These are phyloP conservation scores for Volvariella volvacea DNA, from an alignment of 1,284 basidiomycete species.

Conservation along the genomic window DNA sequence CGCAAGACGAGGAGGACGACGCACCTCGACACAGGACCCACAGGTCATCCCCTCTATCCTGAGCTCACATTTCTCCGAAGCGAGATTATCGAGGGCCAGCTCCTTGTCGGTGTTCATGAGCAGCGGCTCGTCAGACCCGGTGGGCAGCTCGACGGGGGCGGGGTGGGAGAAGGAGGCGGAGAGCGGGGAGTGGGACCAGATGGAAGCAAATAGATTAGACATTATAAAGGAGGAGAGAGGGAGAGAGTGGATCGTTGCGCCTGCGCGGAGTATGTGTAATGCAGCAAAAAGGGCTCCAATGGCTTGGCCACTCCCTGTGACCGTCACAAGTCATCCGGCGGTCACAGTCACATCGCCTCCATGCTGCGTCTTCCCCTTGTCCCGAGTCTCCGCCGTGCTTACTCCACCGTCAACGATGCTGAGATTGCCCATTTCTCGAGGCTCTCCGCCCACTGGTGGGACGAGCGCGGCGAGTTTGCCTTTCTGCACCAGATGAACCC, in stretches of 20 bases:
- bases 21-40: slow-evolving; percentile 84
- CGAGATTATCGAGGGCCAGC: slow-evolving; percentile 11
- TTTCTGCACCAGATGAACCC: slow-evolving; percentile 97
- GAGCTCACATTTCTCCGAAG: slow-evolving; percentile 52
- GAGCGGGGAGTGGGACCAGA: background rate
- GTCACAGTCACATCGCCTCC: slow-evolving; percentile 3
- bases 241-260: slow-evolving; percentile 8
- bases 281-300: background rate
- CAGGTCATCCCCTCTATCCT: slow-evolving; percentile 91
- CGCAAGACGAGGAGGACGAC: background rate
- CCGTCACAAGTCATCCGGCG: slow-evolving; percentile 2
- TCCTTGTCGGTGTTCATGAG: slow-evolving; percentile 17
- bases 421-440: slow-evolving; percentile 93
- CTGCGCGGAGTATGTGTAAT: slow-evolving; percentile 8
- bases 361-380: slow-evolving; percentile 8
- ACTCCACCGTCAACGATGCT: slow-evolving; percentile 54
- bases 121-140: slow-evolving; percentile 13
- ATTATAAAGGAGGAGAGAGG: slow-evolving; percentile 5
- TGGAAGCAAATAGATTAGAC: slow-evolving; percentile 1
- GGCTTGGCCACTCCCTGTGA: slow-evolving; percentile 1
- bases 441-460: slow-evolving; percentile 95
- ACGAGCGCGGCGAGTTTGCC: slow-evolving; percentile 88
- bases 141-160: slow-evolving; percentile 6
- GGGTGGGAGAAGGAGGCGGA: background rate
- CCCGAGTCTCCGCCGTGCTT: slow-evolving; percentile 5